Evolutionary conservation across 2,329 filamentous ascomycete genomes (phyloP).

Genomic region (Fusarium irregulare): DNA sequence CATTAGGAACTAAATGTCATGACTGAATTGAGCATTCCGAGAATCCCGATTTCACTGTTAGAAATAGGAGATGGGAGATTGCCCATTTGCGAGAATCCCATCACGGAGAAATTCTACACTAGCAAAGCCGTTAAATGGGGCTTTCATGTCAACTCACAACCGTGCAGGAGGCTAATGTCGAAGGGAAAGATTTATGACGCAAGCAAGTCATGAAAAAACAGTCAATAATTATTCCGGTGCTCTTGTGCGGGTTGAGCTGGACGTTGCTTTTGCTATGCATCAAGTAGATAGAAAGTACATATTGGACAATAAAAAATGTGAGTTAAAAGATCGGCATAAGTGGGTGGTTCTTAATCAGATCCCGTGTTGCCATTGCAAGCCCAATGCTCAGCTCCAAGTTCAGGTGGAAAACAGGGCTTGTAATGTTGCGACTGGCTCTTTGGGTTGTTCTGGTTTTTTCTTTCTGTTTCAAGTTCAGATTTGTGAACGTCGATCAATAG

Average conservation of each 20-base stretch:
- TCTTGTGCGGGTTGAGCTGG: neutral
- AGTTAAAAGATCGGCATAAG: neutral
- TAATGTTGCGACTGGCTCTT: conserved; percentile 11
- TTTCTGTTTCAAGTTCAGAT: neutral
- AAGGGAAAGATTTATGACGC: conserved; percentile 9
- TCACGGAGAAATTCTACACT: conserved; percentile 6
- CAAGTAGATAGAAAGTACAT: neutral
- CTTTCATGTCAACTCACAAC: neutral
- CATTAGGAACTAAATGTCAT: neutral
- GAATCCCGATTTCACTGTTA: neutral
- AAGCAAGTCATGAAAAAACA: conserved; percentile 24
- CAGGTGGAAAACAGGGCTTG: conserved; percentile 32
- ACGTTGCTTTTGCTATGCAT: neutral
- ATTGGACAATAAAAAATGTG: neutral
- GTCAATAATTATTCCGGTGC: conserved; percentile 10
- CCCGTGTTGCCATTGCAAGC: neutral
- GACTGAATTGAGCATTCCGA: neutral
- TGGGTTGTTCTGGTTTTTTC: neutral
- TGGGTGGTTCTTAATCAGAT: too few species aligned
- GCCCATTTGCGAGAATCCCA: neutral
- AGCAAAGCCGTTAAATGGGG: conserved; percentile 5
- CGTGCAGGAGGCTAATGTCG: conserved; percentile 6
- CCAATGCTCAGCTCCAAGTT: conserved; percentile 27
- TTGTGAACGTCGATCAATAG: neutral
- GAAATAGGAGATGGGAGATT: neutral